Evolutionary conservation across 1,284 basidiomycete genomes (phyloP), one percentile per base, ranked within the genome.

Genomic region (Ceratobasidium sp.): DNA sequence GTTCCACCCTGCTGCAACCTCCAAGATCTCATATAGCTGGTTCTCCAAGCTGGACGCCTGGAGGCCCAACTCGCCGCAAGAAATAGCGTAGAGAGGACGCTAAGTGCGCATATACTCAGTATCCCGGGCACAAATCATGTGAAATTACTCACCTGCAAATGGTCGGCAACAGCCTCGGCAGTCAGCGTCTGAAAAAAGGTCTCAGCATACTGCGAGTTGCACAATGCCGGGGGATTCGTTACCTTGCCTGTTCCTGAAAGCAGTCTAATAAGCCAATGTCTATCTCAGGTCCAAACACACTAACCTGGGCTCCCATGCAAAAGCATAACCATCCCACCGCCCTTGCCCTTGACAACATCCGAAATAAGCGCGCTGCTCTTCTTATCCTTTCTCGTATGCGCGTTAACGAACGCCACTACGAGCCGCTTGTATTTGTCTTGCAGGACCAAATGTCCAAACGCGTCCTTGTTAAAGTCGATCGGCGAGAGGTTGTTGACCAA

Each of bases 181-280:
- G 68, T 70, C 0, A 70, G 68, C n/a, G 68, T 70, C 68, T 70
- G 56, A 34, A 46, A 25, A 49, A 13, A 17, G 22, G 17, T 9
- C 46, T 52, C 46, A 54, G 7, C 40, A 34, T 7, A n/a, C 2
- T 37, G 17, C 25, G 13, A 1, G 15, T 19, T 13, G 25, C 29
- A 34, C 6, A 44, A 19, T 3, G 17, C 8, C 29, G 0, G 25
- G 7, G 25, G n/a, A 17, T 22, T 37, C 19, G 15, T 59, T 44
- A 70, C 68, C 56, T 70, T 70, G 6, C 68, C 68, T 6, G 68
- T 70, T 17, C 68, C 68, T 70, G 56, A 17, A 67, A 52, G 6
- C 34, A n/a, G 3, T 19, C 4, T 49, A 1, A 68, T 68, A 7
- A 51, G 43, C 19, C 17, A 29, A 29, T 5, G n/a, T 25, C 22